These are phyloP conservation scores for Phytophthora megakarya DNA, from an alignment of 352 stramenopile genomes.

Conservation along the genomic window DNA sequence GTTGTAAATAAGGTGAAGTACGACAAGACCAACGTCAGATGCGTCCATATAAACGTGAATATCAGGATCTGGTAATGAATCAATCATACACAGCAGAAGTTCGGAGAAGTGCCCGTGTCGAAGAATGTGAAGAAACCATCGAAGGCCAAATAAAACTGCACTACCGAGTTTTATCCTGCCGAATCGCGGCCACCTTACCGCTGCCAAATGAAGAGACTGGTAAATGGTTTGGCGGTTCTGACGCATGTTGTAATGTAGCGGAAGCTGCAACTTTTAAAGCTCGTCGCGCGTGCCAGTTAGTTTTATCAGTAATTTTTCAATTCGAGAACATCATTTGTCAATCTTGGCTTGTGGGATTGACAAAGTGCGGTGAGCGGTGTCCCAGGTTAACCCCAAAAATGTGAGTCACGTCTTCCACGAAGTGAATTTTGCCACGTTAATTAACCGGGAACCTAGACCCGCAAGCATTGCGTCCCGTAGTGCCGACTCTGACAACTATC, in stretches of 20 bases:
- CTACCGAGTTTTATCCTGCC: background rate
- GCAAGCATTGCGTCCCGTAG: background rate
- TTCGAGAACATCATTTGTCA: background rate
- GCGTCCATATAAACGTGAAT: background rate
- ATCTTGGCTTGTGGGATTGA: background rate
- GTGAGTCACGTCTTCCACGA: background rate
- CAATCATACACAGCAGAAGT: background rate
- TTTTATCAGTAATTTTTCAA: background rate
- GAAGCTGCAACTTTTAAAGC: background rate
- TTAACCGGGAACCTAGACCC: background rate
- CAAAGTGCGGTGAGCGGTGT: background rate
- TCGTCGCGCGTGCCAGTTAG: background rate
- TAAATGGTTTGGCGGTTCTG: background rate
- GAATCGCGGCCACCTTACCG: background rate
- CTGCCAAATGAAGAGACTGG: background rate
- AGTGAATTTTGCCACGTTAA: background rate
- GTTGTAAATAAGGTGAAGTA: background rate
- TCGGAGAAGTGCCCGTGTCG: background rate
- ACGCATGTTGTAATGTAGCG: background rate
- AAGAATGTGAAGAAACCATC: background rate
- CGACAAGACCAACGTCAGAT: background rate
- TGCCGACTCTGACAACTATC: background rate
- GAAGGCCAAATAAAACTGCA: background rate
- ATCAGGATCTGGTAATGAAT: background rate
- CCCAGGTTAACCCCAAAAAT: background rate